phyloP scores from a whole-genome alignment of 306 rosid species.

The Medicago arabica region DNA sequence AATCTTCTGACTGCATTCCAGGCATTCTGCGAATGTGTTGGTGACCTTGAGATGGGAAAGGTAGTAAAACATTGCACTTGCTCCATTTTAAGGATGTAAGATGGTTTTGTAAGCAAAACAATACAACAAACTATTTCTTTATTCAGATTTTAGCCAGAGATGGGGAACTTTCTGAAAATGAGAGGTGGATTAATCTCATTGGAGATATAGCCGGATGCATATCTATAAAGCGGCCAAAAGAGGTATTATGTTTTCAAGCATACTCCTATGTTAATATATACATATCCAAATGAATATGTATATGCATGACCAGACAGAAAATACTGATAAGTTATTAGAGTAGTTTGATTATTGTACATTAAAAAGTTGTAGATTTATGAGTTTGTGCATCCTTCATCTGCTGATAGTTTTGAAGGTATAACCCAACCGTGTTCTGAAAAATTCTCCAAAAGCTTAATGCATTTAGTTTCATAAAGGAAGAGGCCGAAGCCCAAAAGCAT shows the following conservation, averaged over 20 bases:
- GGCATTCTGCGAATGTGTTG: constrained; percentile 98
- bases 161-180: constrained; percentile 87
- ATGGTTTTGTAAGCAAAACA: constrained; percentile 33
- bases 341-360: constrained; percentile 27
- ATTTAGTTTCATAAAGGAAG: neutral
- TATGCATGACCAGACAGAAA: constrained; percentile 18
- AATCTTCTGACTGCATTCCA: constrained; percentile 92
- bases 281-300: constrained; percentile 25
- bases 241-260: constrained; percentile 60
- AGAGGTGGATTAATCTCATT: constrained; percentile 89
- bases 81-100: constrained; percentile 35
- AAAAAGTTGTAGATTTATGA: constrained; percentile 18
- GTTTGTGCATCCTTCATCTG: constrained; percentile 19
- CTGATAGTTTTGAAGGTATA: constrained; percentile 10
- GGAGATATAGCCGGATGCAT: constrained; percentile 93
- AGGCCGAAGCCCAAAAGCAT: too few relatives aligned
- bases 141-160: constrained; percentile 91
- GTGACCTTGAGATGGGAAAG: constrained; percentile 99
- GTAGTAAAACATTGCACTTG: constrained; percentile 50
- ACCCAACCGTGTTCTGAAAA: constrained; percentile 11
- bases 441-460: constrained; percentile 17
- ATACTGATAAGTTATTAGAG: constrained; percentile 26
- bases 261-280: constrained; percentile 22
- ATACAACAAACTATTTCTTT: constrained; percentile 38
- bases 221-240: constrained; percentile 95